Evolutionary conservation across 1,284 basidiomycete genomes (phyloP), one percentile per base, ranked within the genome.

Genomic region (Spongispora temasekensis): DNA sequence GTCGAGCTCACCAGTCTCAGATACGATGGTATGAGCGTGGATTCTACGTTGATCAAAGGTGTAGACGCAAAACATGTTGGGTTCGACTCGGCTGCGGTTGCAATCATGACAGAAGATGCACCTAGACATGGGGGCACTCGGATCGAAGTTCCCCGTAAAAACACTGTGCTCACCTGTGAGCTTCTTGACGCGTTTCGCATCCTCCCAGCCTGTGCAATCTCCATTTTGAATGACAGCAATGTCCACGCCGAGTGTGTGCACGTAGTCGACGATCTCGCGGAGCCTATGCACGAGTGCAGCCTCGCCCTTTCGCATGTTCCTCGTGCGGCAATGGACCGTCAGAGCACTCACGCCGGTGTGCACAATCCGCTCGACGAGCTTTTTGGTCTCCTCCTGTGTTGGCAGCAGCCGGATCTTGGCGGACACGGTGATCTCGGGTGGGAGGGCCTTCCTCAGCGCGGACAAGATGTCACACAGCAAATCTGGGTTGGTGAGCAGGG

Each of bases 101-200:
- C 97, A 48, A 99, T 91, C 97, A 99, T 99, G 32, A 94, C 88
- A 1, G 93, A 94, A 65, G 91, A 87, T n/a, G 93, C 94, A 25
- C 91, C 93, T 91, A 65, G 60, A 42, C 32, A 17, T 53, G 32
- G 27, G 28, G 21, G 35, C 37, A 2, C 32, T 70, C 37, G 56
- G 37, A 61, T 30, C 12, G 2, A 53, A 32, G 52, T 9, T 13
- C 9, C 7, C 10, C 25, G n/a, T 6, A 1, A 1, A 12, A 28
- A 15, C 9, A 48, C 46, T 27, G 46, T n/a, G 56, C 79, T 30
- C 68, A 87, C 94, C 91, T 21, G 95, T 97, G 17, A 87, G 75
- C 59, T 83, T 78, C 61, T 90, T 85, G 61, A 97, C 86, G 50
- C 86, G 81, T 60, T 87, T 85, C 55, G 91, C 91, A 69, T 97